A percentile compares a stretch with the other conserved stretches of the same genome.
phyloP scores from a whole-genome alignment of 164 flowering plant genomes.

The Stephania cephalantha region DNA sequence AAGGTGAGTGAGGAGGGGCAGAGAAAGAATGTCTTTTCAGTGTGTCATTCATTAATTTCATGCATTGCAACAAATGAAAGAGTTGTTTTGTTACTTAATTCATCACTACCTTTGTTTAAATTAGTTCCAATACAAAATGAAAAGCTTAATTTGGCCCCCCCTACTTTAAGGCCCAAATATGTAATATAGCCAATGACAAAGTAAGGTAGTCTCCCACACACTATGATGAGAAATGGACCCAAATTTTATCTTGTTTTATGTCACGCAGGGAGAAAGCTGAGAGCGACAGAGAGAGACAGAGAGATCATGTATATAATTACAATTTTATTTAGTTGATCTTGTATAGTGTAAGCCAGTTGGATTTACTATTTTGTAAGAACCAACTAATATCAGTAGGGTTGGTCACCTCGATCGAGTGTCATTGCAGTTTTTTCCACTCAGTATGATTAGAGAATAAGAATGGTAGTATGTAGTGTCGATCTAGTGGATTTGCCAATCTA shows the following conservation, averaged over 20 bases:
- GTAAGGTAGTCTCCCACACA: not conserved
- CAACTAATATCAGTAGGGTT: too few relatives aligned
- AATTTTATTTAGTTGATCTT: not conserved
- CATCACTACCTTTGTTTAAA: not conserved
- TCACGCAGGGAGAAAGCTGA: not conserved
- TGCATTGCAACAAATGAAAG: not conserved
- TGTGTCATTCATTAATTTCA: not conserved
- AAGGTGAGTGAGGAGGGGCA: constrained; percentile 1
- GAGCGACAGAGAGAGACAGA: not conserved
- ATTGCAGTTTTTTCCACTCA: too few relatives aligned
- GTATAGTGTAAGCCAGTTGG: not conserved
- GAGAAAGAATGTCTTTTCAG: not conserved
- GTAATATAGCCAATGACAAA: not conserved
- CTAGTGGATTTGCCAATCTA: not conserved
- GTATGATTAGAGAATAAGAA: not conserved
- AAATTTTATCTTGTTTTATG: too few relatives aligned
- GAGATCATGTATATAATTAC: not conserved
- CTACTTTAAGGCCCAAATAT: not conserved
- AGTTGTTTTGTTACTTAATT: not conserved
- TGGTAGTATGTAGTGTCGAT: not conserved
- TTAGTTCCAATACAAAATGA: not conserved
- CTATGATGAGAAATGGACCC: not conserved
- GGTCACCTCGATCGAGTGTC: too few relatives aligned
- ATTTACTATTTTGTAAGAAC: not conserved
- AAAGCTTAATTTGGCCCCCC: not conserved